A percentile compares a stretch with the other conserved stretches of the same genome.
phyloP scores from a whole-genome alignment of 2,329 filamentous ascomycete species.

The Cytospora mali region DNA sequence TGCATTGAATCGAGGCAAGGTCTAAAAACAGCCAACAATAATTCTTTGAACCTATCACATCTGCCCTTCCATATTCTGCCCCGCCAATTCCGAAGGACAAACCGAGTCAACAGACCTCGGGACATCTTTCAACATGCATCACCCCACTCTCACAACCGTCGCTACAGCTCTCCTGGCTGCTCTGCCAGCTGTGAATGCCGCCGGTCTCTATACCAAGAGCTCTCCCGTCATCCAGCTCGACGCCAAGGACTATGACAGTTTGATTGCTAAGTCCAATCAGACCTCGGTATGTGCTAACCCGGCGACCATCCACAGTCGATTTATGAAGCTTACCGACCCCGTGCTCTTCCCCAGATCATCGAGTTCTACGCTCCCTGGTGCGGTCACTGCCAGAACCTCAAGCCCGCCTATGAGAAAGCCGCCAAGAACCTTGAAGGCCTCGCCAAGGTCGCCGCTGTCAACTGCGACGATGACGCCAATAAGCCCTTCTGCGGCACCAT shows the following conservation, averaged over 20 bases:
- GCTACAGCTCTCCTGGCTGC: constrained; percentile 67
- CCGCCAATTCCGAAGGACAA: constrained; percentile 3
- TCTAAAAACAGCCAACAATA: background rate
- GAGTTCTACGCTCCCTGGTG: constrained; percentile 99
- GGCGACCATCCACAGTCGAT: background rate
- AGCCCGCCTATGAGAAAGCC: constrained; percentile 93
- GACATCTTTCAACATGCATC: constrained; percentile 51
- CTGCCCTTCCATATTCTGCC: constrained; percentile 9
- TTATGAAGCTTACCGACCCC: constrained; percentile 10
- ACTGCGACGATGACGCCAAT: constrained; percentile 93
- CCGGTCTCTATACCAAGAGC: constrained; percentile 79
- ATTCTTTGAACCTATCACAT: background rate
- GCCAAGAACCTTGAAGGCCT: constrained; percentile 87
- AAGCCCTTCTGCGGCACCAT: constrained; percentile 83
- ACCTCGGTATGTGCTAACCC: constrained; percentile 73
- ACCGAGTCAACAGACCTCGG: constrained; percentile 3
- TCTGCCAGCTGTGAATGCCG: constrained; percentile 61
- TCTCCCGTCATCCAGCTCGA: constrained; percentile 86
- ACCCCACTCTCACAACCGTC: constrained; percentile 55
- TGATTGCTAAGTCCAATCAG: constrained; percentile 88
- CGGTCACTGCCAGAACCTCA: constrained; percentile 93
- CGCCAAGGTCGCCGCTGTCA: constrained; percentile 90
- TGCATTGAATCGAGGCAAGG: background rate
- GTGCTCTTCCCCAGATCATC: constrained; percentile 50
- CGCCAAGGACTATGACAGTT: constrained; percentile 74